Evolutionary conservation across 2,329 filamentous ascomycete genomes (phyloP).

Genomic region (Clonostachys sp.): DNA sequence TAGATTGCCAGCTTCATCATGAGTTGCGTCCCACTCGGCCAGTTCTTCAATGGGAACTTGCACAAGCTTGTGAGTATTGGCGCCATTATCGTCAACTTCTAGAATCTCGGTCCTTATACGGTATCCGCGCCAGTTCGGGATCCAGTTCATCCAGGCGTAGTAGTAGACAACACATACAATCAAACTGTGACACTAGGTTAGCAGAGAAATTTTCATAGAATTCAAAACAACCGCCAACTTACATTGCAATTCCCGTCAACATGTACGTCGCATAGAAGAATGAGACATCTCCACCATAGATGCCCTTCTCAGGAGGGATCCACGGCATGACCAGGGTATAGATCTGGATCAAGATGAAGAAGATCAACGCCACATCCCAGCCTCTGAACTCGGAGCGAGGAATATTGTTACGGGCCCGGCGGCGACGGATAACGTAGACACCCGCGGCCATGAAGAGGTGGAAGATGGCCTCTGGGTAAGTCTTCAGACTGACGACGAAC

Average conservation of each 20-base stretch:
- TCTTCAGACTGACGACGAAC: slow-evolving; percentile 54
- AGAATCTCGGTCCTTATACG: slow-evolving; percentile 50
- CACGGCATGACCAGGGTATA: slow-evolving; percentile 67
- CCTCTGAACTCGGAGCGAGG: slow-evolving; percentile 47
- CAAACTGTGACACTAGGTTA: slow-evolving; percentile 27
- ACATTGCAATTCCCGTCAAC: slow-evolving; percentile 60
- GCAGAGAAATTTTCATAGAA: neutral
- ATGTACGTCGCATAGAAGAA: slow-evolving; percentile 73
- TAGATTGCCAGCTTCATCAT: slow-evolving; percentile 42
- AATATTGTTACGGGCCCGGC: slow-evolving; percentile 44
- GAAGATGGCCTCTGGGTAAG: slow-evolving; percentile 57
- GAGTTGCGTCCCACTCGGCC: slow-evolving; percentile 50
- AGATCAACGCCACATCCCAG: slow-evolving; percentile 53
- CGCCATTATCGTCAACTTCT: slow-evolving; percentile 38
- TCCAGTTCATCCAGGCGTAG: slow-evolving; percentile 48
- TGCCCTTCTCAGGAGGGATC: slow-evolving; percentile 60
- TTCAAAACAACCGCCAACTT: slow-evolving; percentile 22
- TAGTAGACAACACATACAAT: slow-evolving; percentile 53
- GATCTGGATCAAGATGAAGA: slow-evolving; percentile 54
- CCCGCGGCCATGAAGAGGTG: slow-evolving; percentile 50
- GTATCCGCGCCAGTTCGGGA: slow-evolving; percentile 51
- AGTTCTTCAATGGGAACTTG: slow-evolving; percentile 47
- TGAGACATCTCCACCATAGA: slow-evolving; percentile 58
- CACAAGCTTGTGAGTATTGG: slow-evolving; percentile 40
- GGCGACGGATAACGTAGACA: slow-evolving; percentile 50